Evolutionary conservation across 768 basidiomycete genomes (phyloP).

Genomic region (Amanita polypyramis): DNA sequence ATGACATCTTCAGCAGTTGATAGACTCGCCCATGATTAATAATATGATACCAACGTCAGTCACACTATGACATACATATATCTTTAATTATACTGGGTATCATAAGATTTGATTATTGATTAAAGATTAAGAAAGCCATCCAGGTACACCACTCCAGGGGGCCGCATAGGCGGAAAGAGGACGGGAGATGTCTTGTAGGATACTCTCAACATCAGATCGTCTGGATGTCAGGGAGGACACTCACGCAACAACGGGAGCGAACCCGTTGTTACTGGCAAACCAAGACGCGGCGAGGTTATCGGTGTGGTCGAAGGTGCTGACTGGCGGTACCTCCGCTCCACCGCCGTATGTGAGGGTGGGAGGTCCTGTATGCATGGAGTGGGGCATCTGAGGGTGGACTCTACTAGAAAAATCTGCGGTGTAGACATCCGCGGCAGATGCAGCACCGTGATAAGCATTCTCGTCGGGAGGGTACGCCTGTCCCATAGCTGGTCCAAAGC

Average conservation of each 20-base stretch:
- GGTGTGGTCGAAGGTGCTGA: constrained; percentile 22
- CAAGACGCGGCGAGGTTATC: constrained; percentile 29
- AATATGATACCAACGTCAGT: too few species aligned
- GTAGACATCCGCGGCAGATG: too few species aligned
- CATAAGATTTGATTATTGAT: too few species aligned
- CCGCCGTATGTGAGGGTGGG: constrained; percentile 62
- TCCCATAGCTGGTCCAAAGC: too few species aligned
- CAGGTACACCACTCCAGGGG: background rate
- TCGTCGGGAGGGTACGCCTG: constrained; percentile 8
- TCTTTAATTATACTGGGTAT: too few species aligned
- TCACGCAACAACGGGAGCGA: constrained; percentile 13
- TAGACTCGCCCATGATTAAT: too few species aligned
- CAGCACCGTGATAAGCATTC: constrained; percentile 7
- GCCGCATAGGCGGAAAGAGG: constrained; percentile 1
- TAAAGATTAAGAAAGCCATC: too few species aligned
- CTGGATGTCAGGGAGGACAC: constrained; percentile 10
- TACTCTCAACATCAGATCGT: background rate
- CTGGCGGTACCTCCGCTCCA: constrained; percentile 64
- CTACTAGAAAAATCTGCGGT: background rate
- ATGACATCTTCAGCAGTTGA: too few species aligned
- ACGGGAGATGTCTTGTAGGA: constrained; percentile 2
- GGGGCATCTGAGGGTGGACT: constrained; percentile 49
- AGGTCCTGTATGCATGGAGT: constrained; percentile 46
- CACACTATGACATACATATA: too few species aligned
- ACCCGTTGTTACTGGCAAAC: constrained; percentile 36